Conservation (phyloP, 352 stramenopile species). For the Phytophthora rubi region DNA sequence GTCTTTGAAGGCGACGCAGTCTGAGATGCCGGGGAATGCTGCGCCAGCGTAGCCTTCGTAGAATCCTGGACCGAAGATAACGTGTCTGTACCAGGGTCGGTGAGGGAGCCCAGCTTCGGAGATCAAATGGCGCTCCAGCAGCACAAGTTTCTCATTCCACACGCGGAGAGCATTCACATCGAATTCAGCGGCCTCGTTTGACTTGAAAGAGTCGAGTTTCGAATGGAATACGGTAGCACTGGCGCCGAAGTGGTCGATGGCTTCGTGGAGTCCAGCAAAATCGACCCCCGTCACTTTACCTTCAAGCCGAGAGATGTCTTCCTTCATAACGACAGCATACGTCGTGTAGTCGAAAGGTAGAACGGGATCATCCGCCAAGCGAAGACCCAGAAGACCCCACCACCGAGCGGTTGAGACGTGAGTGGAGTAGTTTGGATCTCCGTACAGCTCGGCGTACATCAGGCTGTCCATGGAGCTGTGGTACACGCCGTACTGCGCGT, state of each 20-base stretch:
- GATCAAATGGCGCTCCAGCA: slow-evolving; percentile 28
- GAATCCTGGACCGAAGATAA: slow-evolving; percentile 34
- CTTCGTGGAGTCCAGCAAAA: slow-evolving; percentile 35
- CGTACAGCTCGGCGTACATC: slow-evolving; percentile 59
- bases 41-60: slow-evolving; percentile 30
- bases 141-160: slow-evolving; percentile 26
- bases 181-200: slow-evolving; percentile 19
- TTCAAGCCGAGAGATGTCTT: slow-evolving; percentile 42
- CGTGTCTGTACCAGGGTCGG: slow-evolving; percentile 30
- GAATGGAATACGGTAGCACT: slow-evolving; percentile 20
- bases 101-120: slow-evolving; percentile 21
- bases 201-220: slow-evolving; percentile 13
- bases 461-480: slow-evolving; percentile 88
- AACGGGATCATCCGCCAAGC: slow-evolving; percentile 47
- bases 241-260: slow-evolving; percentile 40
- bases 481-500: slow-evolving; percentile 63
- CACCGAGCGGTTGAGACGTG: slow-evolving; percentile 50
- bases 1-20: slow-evolving; percentile 22
- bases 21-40: slow-evolving; percentile 29
- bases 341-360: slow-evolving; percentile 69
- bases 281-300: slow-evolving; percentile 35
- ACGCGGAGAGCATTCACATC: not conserved
- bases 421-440: slow-evolving; percentile 56
- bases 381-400: slow-evolving; percentile 60
- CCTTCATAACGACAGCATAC: slow-evolving; percentile 58